Base-by-base conservation (phyloP, 495 filamentous ascomycete species). In the Thozetella sp. region DNA sequence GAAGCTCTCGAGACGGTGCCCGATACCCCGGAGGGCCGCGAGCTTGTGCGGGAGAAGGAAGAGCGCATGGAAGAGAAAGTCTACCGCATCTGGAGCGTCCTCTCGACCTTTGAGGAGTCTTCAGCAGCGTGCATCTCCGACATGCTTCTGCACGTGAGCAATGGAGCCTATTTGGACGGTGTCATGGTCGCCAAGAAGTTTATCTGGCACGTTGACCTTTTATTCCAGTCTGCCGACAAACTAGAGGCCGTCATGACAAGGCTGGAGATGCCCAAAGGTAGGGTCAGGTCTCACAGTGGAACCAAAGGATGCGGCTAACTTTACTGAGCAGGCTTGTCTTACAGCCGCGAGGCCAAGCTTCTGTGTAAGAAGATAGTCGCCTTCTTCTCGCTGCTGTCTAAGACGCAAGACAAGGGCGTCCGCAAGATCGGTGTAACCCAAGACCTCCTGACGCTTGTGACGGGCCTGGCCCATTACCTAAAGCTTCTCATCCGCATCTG, bases 321-420 rank as follows among this genome's bases (percentile, higher is more conserved):
- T 25, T 24, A 27, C 20, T 3, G 37, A 56, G 25, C 67, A 93
- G 94, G 90, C 58, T 80, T 98, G 43, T 89, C 92, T 24, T 98
- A 97, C 70, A 90, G 90, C 20, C 88, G 96, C 57, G 96, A 99
- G 77, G 90, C 96, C 22, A 99, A 98, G 75, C 82, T 99, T 26
- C 87, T 99, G 13, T 99, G 96, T 81, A 99, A 99, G 74, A 99
- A 99, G 75, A 96, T 99, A 55, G 95, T 99, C 24, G 91, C 95
- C 19, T 99, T 99, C 79, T 99, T 99, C 72, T 89, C 90, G 12
- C 76, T 99, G 26, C 80, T 99, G 3, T 93, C 94, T 2, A 96
- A 96, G 67, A 94, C 92, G 1, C 93, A 97, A 72, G 93, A 97
- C 63, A 92, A 88, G 15, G 92, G 92, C 9, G 87, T 92, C 34